Base-by-base conservation (phyloP, 2,329 filamentous ascomycete genomes). In the Aspergillus amoenus region DNA sequence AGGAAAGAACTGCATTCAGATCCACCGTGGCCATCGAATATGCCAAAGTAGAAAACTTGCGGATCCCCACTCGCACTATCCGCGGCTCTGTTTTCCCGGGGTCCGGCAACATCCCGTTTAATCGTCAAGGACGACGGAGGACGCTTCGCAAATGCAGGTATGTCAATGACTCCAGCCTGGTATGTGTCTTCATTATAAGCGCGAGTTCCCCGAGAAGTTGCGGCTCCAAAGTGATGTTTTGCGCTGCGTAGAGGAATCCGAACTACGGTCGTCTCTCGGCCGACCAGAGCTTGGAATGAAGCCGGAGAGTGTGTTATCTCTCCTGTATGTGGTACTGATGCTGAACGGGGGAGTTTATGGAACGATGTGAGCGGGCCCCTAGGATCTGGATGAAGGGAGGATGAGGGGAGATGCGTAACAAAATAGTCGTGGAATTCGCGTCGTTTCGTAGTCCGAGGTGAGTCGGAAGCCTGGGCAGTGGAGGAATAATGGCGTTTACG, bases 11-110 rank as follows among this genome's bases (percentile, higher is more conserved):
- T 92, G 73, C 94, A 97, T 72, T 96, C 90, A 18, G 80, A 84
- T 18, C 94, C 94, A 9, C 94, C 94, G 76, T 99, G 94, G 3
- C 94, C 94, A 74, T 99, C 94, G 69, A 97, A 99, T 1, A 97
- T 87, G 1, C 85, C 93, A 81, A 97, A 99, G 74, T 97, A 99
- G 75, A 99, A 99, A 34, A 97, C 88, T 71, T 97, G 93, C 1
- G 93, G 93, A 70, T 97, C 93, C 2, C 93, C 93, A 61, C 85
- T 89, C 2, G 89, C 85, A 62, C 88, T 89, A 57, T 90, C 89
- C 5, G 91, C 90, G 9, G 62, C 74, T 81, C 85, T 22, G 84
- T 90, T 49, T 83, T 86, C 74, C 79, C 61, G 59, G 9, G 63
- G 46, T 5, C 59, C 48, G 22, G 62, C 27, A 40, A 63, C 64